Evolutionary conservation across 2,329 filamentous ascomycete species (phyloP).

Genomic region (Westerdykella ornata): DNA sequence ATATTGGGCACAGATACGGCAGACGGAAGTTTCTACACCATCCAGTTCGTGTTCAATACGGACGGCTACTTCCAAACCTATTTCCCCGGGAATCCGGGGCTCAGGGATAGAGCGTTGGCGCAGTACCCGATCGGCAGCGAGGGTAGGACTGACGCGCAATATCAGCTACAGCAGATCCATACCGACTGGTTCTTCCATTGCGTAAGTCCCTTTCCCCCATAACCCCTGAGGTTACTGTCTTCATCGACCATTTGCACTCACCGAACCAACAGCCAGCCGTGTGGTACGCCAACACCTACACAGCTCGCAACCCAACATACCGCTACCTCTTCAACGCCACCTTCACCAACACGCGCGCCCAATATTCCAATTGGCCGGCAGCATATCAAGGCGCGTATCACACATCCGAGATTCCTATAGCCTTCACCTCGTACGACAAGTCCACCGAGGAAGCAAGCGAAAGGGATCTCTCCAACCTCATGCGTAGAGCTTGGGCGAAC

Average conservation of each 20-base stretch:
- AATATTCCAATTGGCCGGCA: neutral
- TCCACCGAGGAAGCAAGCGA: neutral
- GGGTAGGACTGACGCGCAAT: slow-evolving; percentile 1
- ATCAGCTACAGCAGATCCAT: slow-evolving; percentile 3
- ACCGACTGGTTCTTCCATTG: slow-evolving; percentile 10
- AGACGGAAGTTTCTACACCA: slow-evolving; percentile 21
- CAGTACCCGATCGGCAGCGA: slow-evolving; percentile 18
- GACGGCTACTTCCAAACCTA: slow-evolving; percentile 12
- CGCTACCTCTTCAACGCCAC: slow-evolving; percentile 23
- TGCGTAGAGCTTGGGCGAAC: slow-evolving; percentile 21
- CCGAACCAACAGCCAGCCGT: slow-evolving; percentile 1
- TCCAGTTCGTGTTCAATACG: slow-evolving; percentile 14
- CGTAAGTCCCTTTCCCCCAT: slow-evolving; percentile 1
- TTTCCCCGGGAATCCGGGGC: slow-evolving; percentile 1
- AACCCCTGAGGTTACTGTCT: no score
- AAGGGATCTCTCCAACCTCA: neutral
- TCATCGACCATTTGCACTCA: neutral
- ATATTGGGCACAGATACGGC: slow-evolving; percentile 21
- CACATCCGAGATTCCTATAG: slow-evolving; percentile 17
- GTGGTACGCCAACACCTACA: slow-evolving; percentile 1
- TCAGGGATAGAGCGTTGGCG: slow-evolving; percentile 10
- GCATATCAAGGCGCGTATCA: slow-evolving; percentile 18
- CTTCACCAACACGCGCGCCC: slow-evolving; percentile 18
- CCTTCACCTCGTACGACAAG: slow-evolving; percentile 18
- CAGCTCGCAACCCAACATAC: slow-evolving; percentile 3